Evolutionary conservation across 768 basidiomycete species (phyloP).

Genomic region (Pleurotus sapidus): DNA sequence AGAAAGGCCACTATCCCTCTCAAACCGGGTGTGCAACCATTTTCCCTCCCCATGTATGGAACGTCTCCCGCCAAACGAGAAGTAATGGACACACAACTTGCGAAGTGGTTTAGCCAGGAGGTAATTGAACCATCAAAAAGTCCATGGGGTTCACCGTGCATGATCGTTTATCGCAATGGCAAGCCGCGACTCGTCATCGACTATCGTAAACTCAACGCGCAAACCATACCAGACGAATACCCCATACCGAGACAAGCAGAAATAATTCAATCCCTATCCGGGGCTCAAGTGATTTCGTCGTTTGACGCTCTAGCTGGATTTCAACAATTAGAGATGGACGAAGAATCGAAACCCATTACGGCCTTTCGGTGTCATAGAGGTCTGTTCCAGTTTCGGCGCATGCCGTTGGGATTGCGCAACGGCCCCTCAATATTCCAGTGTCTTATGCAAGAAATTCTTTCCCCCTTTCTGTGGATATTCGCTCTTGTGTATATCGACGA

Average conservation of each 20-base stretch:
- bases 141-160: conserved; percentile 30
- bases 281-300: conserved; percentile 26
- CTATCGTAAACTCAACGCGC: neutral
- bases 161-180: conserved; percentile 32
- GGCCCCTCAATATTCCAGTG: no score
- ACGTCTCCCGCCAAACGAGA: conserved; percentile 23
- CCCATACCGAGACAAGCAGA: conserved; percentile 20
- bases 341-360: conserved; percentile 26
- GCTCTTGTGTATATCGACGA: no score
- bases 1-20: conserved; percentile 21
- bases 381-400: no score
- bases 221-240: conserved; percentile 15
- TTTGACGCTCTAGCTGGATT: conserved; percentile 38
- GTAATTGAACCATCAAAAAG: conserved; percentile 38
- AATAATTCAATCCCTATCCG: conserved; percentile 25
- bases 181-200: conserved; percentile 36
- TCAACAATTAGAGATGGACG: conserved; percentile 30
- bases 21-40: conserved; percentile 19
- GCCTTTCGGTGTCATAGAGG: conserved; percentile 32
- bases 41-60: conserved; percentile 21
- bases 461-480: no score
- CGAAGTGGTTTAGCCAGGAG: conserved; percentile 26
- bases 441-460: no score
- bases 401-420: no score
- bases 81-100: conserved; percentile 26